phyloP scores from a whole-genome alignment of 441 rosid genomes.

The Daphne laureola region DNA sequence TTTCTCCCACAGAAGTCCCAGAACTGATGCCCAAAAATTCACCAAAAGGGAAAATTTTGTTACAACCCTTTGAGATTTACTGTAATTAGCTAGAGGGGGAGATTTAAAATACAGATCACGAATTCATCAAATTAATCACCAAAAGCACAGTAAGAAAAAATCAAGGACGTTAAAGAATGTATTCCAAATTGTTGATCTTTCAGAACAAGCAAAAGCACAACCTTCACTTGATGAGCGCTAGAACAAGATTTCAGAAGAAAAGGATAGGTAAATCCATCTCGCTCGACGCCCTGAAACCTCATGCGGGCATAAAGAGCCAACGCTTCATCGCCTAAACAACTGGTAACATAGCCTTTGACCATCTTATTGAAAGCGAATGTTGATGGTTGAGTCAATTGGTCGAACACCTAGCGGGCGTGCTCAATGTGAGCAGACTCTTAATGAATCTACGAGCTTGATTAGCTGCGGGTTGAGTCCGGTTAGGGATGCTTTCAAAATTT shows the following conservation, averaged over 20 bases:
- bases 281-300: slow-evolving; percentile 14
- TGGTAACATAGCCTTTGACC: slow-evolving; percentile 17
- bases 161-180: slow-evolving; percentile 18
- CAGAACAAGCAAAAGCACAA: slow-evolving; percentile 17
- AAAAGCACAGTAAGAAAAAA: slow-evolving; percentile 12
- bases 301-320: slow-evolving; percentile 17
- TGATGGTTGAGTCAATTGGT: slow-evolving; percentile 14
- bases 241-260: slow-evolving; percentile 20
- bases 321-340: slow-evolving; percentile 10
- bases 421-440: slow-evolving; percentile 4
- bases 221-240: slow-evolving; percentile 16
- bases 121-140: too few relatives aligned
- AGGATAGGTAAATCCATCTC: slow-evolving; percentile 21
- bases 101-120: too few relatives aligned
- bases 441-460: too few relatives aligned
- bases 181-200: slow-evolving; percentile 13
- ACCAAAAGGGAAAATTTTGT: too few relatives aligned
- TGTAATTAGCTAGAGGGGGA: too few relatives aligned
- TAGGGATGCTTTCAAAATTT: too few relatives aligned
- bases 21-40: slow-evolving; percentile 36
- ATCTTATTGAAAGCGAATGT: slow-evolving; percentile 19
- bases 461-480: too few relatives aligned
- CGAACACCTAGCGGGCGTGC: slow-evolving; percentile 12
- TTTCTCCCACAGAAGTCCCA: slow-evolving; percentile 95
- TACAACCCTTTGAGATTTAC: too few relatives aligned